Evolutionary conservation across 176 grass and related monocot species (phyloP).

Genomic region (Carex cristatella): DNA sequence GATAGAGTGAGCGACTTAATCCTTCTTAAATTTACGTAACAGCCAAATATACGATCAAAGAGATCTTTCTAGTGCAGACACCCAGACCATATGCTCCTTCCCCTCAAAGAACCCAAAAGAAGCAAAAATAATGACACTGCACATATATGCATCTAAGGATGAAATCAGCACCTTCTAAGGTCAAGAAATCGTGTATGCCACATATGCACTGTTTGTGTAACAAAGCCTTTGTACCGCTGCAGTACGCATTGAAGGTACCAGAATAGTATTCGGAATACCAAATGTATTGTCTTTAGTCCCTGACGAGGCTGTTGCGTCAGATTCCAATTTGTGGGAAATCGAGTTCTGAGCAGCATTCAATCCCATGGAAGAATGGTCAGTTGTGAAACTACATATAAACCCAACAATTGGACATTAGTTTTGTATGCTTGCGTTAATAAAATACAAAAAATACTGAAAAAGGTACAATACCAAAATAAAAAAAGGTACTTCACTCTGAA

Average conservation of each 20-base stretch:
- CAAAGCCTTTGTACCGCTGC: slow-evolving; percentile 39
- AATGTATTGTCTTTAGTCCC: background rate
- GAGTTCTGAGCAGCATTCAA: slow-evolving; percentile 53
- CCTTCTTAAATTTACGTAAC: no score
- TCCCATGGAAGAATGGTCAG: slow-evolving; percentile 38
- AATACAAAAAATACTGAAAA: background rate
- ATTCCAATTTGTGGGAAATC: background rate
- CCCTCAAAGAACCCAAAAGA: background rate
- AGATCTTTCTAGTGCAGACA: background rate
- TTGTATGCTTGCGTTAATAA: background rate
- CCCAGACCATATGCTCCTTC: background rate
- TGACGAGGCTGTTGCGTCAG: background rate
- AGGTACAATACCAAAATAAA: background rate
- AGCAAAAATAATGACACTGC: background rate
- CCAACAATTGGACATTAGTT: background rate
- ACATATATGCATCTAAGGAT: background rate
- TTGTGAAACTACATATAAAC: slow-evolving; percentile 31
- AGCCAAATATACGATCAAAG: background rate
- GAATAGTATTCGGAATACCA: slow-evolving; percentile 30
- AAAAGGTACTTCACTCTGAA: background rate
- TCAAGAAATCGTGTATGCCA: slow-evolving; percentile 34
- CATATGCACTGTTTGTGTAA: slow-evolving; percentile 36
- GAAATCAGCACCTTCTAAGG: background rate
- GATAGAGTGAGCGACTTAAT: no score
- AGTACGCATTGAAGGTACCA: slow-evolving; percentile 29